phyloP scores from a whole-genome alignment of 2,329 filamentous ascomycete species.

The Lizonia empirigonia region DNA sequence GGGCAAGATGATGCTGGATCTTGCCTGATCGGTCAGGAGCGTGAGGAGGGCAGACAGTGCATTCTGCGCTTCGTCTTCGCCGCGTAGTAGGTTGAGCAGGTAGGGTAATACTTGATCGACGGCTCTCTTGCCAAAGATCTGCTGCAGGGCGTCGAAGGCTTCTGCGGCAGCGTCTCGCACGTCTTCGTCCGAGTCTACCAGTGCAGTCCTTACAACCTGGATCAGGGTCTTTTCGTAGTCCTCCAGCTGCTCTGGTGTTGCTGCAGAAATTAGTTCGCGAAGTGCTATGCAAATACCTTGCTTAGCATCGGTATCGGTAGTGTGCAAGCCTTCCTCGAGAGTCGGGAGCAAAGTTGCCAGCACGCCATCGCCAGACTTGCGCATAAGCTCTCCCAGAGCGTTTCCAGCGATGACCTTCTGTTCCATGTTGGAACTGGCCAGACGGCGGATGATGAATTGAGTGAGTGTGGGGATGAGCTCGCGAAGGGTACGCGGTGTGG shows the following conservation, averaged over 20 bases:
- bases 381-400: conserved; percentile 92
- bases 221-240: conserved; percentile 96
- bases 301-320: conserved; percentile 88
- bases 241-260: conserved; percentile 84
- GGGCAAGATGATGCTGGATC: conserved; percentile 94
- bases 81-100: conserved; percentile 85
- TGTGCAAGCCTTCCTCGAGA: conserved; percentile 87
- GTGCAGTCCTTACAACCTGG: conserved; percentile 87
- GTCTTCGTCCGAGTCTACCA: conserved; percentile 87
- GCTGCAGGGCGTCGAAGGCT: conserved; percentile 93
- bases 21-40: conserved; percentile 87
- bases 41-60: conserved; percentile 91
- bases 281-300: conserved; percentile 98
- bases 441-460: conserved; percentile 88
- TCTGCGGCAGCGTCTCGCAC: conserved; percentile 96
- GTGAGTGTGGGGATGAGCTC: conserved; percentile 94
- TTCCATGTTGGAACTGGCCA: conserved; percentile 96
- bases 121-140: conserved; percentile 89
- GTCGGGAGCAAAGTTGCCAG: conserved; percentile 86
- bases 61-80: conserved; percentile 86
- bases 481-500: conserved; percentile 88
- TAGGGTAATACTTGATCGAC: conserved; percentile 95
- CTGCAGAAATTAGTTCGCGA: conserved; percentile 88
- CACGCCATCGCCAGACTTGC: conserved; percentile 94
- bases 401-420: conserved; percentile 99